A percentile compares a stretch with the other conserved stretches of the same genome.
Evolutionary conservation across 176 grass and related monocot genomes (phyloP).

Genomic region (Carex parvula): DNA sequence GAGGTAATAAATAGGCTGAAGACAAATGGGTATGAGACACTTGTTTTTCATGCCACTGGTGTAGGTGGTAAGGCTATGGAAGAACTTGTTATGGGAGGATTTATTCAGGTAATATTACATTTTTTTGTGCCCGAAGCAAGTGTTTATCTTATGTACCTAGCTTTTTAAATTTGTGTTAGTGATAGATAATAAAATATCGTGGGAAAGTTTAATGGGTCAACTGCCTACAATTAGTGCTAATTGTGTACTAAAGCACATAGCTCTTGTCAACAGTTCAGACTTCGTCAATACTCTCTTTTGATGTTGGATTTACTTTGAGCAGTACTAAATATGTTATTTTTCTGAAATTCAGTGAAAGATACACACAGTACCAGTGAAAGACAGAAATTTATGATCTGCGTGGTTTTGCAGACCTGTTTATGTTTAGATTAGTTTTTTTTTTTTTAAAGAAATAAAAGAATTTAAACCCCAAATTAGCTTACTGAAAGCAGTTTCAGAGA

Average conservation of each 20-base stretch:
- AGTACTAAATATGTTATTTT: background rate
- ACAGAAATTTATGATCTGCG: background rate
- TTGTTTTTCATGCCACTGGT: conserved; percentile 95
- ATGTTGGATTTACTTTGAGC: background rate
- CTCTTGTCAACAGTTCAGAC: background rate
- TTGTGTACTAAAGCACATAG: background rate
- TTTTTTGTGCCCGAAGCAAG: background rate
- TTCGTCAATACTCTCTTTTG: background rate
- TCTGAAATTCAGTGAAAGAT: background rate
- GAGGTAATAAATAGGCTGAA: conserved; percentile 62
- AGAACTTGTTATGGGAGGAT: conserved; percentile 68
- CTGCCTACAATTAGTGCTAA: background rate
- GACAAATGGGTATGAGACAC: conserved; percentile 79
- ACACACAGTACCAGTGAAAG: background rate
- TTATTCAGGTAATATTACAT: conserved; percentile 68
- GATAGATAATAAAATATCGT: background rate
- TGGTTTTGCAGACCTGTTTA: background rate
- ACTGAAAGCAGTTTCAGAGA: background rate
- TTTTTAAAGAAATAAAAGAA: background rate
- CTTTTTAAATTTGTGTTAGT: conserved; percentile 10
- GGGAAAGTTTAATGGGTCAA: background rate
- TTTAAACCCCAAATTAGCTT: background rate
- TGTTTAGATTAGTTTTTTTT: background rate
- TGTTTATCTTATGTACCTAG: background rate
- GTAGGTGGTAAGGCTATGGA: conserved; percentile 96